A percentile compares a stretch with the other conserved stretches of the same genome.
Conservation (phyloP, 2,329 filamentous ascomycete species). For the Aureobasidium vineae region DNA sequence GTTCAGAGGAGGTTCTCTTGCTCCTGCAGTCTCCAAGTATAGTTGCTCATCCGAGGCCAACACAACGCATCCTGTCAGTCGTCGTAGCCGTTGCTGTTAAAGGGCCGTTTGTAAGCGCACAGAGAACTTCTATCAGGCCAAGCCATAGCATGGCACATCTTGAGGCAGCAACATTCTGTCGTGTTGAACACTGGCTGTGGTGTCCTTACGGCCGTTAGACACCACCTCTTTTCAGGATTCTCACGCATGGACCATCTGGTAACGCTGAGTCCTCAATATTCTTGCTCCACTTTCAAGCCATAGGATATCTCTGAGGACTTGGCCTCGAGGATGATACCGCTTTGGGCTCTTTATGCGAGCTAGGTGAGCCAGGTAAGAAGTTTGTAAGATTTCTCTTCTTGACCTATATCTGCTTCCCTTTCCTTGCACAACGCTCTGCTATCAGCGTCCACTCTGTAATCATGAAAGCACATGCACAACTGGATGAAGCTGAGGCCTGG, state of each 20-base stretch:
- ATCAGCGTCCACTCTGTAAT: not conserved
- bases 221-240: not conserved
- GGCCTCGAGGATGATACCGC: not conserved
- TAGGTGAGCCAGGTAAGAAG: not conserved
- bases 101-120: not conserved
- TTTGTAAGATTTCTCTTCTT: not conserved
- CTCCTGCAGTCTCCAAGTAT: not conserved
- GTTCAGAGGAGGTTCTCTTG: not conserved
- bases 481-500: not conserved
- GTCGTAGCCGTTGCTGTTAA: no score
- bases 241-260: not conserved
- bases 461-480: no score
- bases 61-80: not conserved
- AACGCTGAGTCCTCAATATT: slow-evolving; percentile 2
- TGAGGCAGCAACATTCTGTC: not conserved
- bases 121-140: not conserved
- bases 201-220: not conserved
- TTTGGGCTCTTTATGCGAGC: not conserved
- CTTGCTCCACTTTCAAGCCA: slow-evolving; percentile 3
- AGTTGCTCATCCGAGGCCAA: not conserved
- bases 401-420: not conserved
- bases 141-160: not conserved
- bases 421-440: not conserved
- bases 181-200: not conserved
- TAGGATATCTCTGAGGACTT: not conserved